These are phyloP conservation scores for Chamaenerion angustifolium DNA, from an alignment of 345 rosid genomes.

Conservation along the genomic window DNA sequence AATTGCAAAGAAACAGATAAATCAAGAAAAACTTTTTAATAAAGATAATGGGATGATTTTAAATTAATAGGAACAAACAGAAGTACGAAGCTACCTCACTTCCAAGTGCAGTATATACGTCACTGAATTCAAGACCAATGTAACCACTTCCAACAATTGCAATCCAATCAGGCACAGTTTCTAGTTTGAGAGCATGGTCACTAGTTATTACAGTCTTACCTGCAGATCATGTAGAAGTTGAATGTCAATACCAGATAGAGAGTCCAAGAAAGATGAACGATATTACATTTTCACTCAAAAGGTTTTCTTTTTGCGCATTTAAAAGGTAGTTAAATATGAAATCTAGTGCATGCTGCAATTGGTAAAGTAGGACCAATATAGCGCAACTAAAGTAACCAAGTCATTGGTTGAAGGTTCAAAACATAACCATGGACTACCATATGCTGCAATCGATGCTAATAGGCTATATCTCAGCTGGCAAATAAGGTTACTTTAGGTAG, in stretches of 20 bases:
- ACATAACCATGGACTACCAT: no score
- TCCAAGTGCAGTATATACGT: slow-evolving; percentile 97
- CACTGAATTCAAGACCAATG: slow-evolving; percentile 98
- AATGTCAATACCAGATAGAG: neutral
- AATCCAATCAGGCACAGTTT: slow-evolving; percentile 93
- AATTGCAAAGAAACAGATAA: neutral
- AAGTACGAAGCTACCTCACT: slow-evolving; percentile 58
- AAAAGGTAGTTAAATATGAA: no score
- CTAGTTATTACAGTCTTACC: slow-evolving; percentile 99
- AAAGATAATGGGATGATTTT: neutral
- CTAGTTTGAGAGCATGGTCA: slow-evolving; percentile 97
- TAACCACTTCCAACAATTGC: slow-evolving; percentile 98
- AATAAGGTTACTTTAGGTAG: no score
- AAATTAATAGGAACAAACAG: neutral
- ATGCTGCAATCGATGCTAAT: no score
- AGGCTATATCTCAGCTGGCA: no score
- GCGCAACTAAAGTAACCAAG: no score
- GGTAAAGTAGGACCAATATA: no score
- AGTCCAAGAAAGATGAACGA: neutral
- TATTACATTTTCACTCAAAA: neutral
- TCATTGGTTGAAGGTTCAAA: no score
- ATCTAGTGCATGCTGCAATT: no score
- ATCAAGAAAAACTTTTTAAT: no score
- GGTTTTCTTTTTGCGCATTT: no score
- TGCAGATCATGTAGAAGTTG: slow-evolving; percentile 18